Evolutionary conservation across 305 asterid species (phyloP).

Genomic region (Plantago lanceolata): DNA sequence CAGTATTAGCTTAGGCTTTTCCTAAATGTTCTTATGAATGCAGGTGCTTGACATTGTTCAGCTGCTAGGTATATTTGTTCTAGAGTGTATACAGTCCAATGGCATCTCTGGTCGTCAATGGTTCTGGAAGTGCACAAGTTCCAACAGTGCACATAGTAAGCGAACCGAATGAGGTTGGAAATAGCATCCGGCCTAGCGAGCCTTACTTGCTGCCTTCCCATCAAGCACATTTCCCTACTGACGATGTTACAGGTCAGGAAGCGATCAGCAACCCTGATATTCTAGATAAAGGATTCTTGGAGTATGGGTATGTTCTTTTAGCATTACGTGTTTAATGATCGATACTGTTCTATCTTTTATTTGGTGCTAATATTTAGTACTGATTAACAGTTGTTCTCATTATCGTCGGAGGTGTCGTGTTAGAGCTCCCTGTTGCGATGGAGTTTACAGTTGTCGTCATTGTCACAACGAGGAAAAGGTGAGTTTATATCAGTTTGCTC

Average conservation of each 20-base stretch:
- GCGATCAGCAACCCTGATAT: constrained; percentile 29
- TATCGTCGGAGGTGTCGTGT: constrained; percentile 79
- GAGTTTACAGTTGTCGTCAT: constrained; percentile 74
- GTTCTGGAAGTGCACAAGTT: constrained; percentile 30
- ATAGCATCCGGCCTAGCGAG: constrained; percentile 22
- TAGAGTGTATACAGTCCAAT: constrained; percentile 33
- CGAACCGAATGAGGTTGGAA: constrained; percentile 28
- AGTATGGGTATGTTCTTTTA: constrained; percentile 55
- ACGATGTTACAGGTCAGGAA: constrained; percentile 25
- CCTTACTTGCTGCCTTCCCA: constrained; percentile 23
- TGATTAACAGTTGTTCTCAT: constrained; percentile 61
- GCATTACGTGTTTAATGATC: constrained; percentile 14
- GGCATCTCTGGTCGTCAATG: constrained; percentile 48
- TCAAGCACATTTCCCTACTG: constrained; percentile 26
- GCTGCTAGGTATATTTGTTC: constrained; percentile 42
- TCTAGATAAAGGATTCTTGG: constrained; percentile 53
- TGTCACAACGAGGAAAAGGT: constrained; percentile 90
- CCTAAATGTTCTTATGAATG: constrained; percentile 59
- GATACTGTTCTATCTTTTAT: constrained; percentile 5
- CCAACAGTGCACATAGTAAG: constrained; percentile 22
- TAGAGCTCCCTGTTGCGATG: constrained; percentile 83
- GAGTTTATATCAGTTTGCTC: constrained; percentile 18
- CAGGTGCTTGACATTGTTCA: constrained; percentile 48
- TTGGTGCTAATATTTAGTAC: constrained; percentile 20
- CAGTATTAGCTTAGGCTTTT: constrained; percentile 43